phyloP scores from a whole-genome alignment of 106 monocot species.

The Dactylorhiza incarnata region DNA sequence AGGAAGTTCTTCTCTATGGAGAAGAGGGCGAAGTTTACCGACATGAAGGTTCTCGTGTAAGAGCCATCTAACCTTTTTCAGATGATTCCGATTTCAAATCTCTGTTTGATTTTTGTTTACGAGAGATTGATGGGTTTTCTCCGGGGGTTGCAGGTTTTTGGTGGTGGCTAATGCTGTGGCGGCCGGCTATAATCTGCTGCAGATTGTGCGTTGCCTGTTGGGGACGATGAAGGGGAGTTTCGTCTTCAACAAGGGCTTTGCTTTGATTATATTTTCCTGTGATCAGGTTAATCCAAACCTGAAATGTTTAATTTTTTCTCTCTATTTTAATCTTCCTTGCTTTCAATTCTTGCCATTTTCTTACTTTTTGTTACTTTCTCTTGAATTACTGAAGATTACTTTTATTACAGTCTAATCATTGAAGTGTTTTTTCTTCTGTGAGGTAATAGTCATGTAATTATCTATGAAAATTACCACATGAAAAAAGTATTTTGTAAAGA shows the following conservation, averaged over 20 bases:
- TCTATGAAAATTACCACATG: no score
- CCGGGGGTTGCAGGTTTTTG: conserved; percentile 47
- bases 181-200: conserved; percentile 73
- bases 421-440: no score
- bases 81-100: not conserved
- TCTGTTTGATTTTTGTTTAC: not conserved
- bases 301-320: not conserved
- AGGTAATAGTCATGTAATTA: no score
- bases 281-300: conserved; percentile 6
- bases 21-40: conserved; percentile 82
- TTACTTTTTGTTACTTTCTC: no score
- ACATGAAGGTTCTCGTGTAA: conserved; percentile 85
- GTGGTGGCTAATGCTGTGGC: conserved; percentile 58
- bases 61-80: not conserved
- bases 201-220: conserved; percentile 54
- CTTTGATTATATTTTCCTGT: not conserved
- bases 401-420: no score
- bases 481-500: no score
- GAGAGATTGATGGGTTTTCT: not conserved
- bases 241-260: not conserved
- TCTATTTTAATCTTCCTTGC: not conserved
- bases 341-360: no score
- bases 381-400: no score
- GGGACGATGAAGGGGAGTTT: conserved; percentile 38
- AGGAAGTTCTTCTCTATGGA: conserved; percentile 67